Evolutionary conservation across 805 yeast genomes (phyloP), one percentile per base, ranked within the genome.

Genomic region (Deakozyma indianensis): DNA sequence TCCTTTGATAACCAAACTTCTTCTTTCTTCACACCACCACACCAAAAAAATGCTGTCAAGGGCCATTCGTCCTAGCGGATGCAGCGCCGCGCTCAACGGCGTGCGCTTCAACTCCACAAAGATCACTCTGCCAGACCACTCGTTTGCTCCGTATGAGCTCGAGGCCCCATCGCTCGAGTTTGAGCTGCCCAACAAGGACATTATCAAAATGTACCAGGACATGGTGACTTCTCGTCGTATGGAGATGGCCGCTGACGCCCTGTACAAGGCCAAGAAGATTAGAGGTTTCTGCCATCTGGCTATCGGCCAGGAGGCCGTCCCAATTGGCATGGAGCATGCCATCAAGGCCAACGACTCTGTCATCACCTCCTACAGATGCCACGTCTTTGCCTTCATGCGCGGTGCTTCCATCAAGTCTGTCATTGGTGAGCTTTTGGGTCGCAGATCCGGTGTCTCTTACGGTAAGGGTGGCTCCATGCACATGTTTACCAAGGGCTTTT

Each of bases 391-490:
- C 41, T 85, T 77, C 74, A 80, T 85, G 83, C 80, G 98, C 68
- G 98, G 98, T 54, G 84, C 94, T 21, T 71, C 95, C 18, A 95
- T 88, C 55, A 78, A 83, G 68, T 80, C 74, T 49, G 94, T 92
- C 47, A 70, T 92, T 55, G 97, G 95, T 52, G 98, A 92, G 71
- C 75, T 92, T 66, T 83, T 92, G 90, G 98, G 98, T 59, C 83
- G 82, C 71, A 80, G 95, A 72, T 70, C 81, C 48, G 97, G 98
- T 74, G 94, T 84, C 50, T 83, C 96, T 40, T 80, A 71, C 69
- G 98, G 98, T 71, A 92, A 92, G 70, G 98, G 98, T 73, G 98
- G 98, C 58, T 92, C 98, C 53, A 92, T 92, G 98, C 98, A 92
- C 73, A 84, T 92, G 88, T 92, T 80, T 66, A 84, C 94, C 43